Evolutionary conservation across 108 stramenopile species (phyloP).

Genomic region (Cyclotella cryptica): DNA sequence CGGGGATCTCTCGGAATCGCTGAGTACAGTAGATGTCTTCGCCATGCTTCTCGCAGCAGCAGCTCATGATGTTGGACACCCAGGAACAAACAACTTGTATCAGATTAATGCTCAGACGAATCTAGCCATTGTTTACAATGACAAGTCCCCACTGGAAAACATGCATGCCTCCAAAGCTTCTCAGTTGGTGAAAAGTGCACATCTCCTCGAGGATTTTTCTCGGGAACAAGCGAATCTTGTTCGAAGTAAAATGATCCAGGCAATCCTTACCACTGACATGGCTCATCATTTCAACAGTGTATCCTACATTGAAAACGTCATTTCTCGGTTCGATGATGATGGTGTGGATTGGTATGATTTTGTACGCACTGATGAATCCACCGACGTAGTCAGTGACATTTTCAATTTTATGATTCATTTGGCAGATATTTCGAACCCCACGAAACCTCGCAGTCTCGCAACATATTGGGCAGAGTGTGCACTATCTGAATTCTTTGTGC

Average conservation of each 20-base stretch:
- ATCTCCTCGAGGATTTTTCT: conserved; percentile 31
- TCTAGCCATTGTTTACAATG: conserved; percentile 81
- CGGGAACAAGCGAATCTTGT: conserved; percentile 32
- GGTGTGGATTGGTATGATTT: conserved; percentile 25
- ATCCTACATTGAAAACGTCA: conserved; percentile 27
- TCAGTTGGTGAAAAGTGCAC: conserved; percentile 38
- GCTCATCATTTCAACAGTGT: conserved; percentile 64
- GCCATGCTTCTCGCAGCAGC: conserved; percentile 73
- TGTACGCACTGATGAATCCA: neutral
- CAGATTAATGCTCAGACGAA: conserved; percentile 64
- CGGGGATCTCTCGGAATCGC: conserved; percentile 24
- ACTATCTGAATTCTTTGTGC: conserved; percentile 74
- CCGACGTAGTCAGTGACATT: conserved; percentile 24
- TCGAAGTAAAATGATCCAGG: conserved; percentile 65
- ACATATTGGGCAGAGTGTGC: conserved; percentile 73
- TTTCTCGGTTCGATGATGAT: conserved; percentile 28
- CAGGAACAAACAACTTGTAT: conserved; percentile 81
- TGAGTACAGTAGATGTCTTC: conserved; percentile 59
- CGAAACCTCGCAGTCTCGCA: conserved; percentile 58
- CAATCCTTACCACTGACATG: conserved; percentile 90
- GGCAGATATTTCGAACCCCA: conserved; percentile 83
- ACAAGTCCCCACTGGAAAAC: conserved; percentile 78
- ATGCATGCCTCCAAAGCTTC: conserved; percentile 74
- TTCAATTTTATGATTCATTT: conserved; percentile 66
- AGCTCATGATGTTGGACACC: conserved; percentile 90